Percentiles rank a stretch among this genome's conserved stretches.
These are phyloP conservation scores for Oenanthe sinensis DNA, from an alignment of 129 eudicot genomes.

Conservation along the genomic window DNA sequence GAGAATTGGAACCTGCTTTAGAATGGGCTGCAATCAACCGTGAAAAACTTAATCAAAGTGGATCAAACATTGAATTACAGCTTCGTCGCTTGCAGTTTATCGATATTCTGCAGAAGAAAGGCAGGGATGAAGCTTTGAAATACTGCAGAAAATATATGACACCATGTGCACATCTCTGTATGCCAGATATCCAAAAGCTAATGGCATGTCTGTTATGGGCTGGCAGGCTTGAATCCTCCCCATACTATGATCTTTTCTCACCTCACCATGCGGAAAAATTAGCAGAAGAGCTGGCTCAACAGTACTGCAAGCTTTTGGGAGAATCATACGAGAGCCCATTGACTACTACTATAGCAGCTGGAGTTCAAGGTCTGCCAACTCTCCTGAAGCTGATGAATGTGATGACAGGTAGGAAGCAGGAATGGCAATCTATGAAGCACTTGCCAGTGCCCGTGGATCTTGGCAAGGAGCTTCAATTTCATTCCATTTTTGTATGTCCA, in stretches of 20 bases:
- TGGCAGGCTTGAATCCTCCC: constrained; percentile 74
- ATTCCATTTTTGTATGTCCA: constrained; percentile 84
- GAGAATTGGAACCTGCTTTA: constrained; percentile 71
- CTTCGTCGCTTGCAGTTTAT: constrained; percentile 73
- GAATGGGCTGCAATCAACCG: constrained; percentile 61
- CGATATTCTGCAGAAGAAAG: constrained; percentile 53
- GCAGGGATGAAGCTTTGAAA: constrained; percentile 62
- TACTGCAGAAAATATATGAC: constrained; percentile 55
- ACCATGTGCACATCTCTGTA: constrained; percentile 41
- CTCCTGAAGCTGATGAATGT: constrained; percentile 88
- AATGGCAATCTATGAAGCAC: constrained; percentile 85
- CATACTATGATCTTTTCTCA: constrained; percentile 57
- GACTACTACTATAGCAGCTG: constrained; percentile 74
- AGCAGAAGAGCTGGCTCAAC: constrained; percentile 26
- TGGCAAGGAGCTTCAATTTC: constrained; percentile 71
- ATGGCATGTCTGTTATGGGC: constrained; percentile 79
- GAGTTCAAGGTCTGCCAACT: constrained; percentile 80
- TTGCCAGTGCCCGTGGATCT: constrained; percentile 83
- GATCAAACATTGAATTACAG: constrained; percentile 64
- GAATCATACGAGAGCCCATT: constrained; percentile 63
- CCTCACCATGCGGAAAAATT: constrained; percentile 65
- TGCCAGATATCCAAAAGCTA: constrained; percentile 78
- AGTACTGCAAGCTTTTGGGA: constrained; percentile 61
- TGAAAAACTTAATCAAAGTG: constrained; percentile 52
- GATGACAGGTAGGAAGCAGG: constrained; percentile 72